Percentiles rank a stretch among this genome's conserved stretches.
Conservation (phyloP, 2,329 filamentous ascomycete species). For the Whalleya microplaca region DNA sequence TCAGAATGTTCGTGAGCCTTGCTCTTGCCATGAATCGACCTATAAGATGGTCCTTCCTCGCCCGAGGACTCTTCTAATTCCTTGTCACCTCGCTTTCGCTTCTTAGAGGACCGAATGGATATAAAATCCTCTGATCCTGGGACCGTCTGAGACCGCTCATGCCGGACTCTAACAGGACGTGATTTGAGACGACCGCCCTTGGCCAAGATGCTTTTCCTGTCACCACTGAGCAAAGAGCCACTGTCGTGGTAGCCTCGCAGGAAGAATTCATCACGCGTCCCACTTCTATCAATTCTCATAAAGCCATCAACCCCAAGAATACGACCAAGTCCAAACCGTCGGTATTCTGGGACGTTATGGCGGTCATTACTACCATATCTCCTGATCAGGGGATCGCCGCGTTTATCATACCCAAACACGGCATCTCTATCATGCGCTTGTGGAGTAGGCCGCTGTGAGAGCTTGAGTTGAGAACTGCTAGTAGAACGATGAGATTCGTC, state of each 20-base stretch:
- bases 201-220: constrained; percentile 54
- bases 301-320: constrained; percentile 68
- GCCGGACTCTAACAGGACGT: constrained; percentile 46
- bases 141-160: constrained; percentile 28
- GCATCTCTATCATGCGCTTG: constrained; percentile 22
- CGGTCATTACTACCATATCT: constrained; percentile 75
- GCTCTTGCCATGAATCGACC: constrained; percentile 68
- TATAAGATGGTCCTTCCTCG: constrained; percentile 59
- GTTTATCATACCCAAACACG: constrained; percentile 68
- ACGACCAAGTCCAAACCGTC: constrained; percentile 67
- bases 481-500: constrained; percentile 13
- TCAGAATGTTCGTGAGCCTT: constrained; percentile 52
- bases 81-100: constrained; percentile 43
- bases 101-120: constrained; percentile 47
- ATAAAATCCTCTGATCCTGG: constrained; percentile 51
- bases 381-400: constrained; percentile 76
- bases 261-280: constrained; percentile 59
- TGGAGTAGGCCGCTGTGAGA: constrained; percentile 14
- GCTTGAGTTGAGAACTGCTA: constrained; percentile 1
- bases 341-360: constrained; percentile 72
- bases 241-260: constrained; percentile 50
- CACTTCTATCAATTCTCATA: constrained; percentile 69
- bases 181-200: constrained; percentile 44
- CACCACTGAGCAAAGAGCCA: constrained; percentile 43
- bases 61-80: constrained; percentile 45